Conservation (phyloP, 306 rosid species). For the Senna siamea region DNA sequence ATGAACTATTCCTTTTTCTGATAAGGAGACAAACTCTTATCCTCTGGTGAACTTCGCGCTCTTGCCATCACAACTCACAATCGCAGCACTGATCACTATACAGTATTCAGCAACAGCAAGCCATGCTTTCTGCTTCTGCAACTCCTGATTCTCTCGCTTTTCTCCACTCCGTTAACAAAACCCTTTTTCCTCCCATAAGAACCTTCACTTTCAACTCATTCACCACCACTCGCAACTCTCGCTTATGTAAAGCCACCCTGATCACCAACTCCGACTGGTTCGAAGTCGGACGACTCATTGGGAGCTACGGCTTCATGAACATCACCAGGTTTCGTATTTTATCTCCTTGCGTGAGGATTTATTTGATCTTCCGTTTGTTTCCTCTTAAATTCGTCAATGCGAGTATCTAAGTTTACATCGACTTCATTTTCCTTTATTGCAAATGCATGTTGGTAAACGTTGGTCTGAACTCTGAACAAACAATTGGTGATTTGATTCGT, state of each 20-base stretch:
- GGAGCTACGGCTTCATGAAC: constrained; percentile 93
- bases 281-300: constrained; percentile 88
- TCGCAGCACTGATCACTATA: not conserved
- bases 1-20: too few relatives aligned
- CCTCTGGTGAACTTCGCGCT: constrained; percentile 1
- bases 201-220: constrained; percentile 28
- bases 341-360: not conserved
- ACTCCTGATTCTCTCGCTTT: constrained; percentile 36
- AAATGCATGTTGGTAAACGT: too few relatives aligned
- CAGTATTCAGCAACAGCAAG: not conserved
- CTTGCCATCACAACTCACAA: not conserved
- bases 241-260: constrained; percentile 53
- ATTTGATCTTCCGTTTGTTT: constrained; percentile 21
- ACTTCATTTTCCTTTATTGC: not conserved
- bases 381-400: not conserved
- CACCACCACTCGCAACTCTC: constrained; percentile 35
- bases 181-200: constrained; percentile 9
- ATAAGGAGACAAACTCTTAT: not conserved
- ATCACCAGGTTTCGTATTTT: constrained; percentile 60
- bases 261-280: constrained; percentile 74
- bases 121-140: constrained; percentile 33
- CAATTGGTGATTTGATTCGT: too few relatives aligned
- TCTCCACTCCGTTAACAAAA: constrained; percentile 20
- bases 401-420: not conserved
- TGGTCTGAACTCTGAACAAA: too few relatives aligned